Base-by-base conservation (phyloP, 2,329 filamentous ascomycete species). In the Diplodia scrobiculata region DNA sequence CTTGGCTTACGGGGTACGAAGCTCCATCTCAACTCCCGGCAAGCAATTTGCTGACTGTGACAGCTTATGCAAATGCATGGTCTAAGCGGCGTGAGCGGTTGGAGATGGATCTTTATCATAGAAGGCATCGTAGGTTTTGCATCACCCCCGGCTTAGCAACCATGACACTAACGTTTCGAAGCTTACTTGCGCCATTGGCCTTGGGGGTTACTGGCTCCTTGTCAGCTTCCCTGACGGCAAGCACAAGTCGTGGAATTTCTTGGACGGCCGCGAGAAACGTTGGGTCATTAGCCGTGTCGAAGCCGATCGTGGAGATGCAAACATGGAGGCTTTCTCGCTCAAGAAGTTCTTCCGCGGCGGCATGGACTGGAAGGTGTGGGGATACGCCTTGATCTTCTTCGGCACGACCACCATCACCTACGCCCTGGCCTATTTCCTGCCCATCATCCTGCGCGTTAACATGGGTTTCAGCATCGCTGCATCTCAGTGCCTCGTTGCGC, bases 401-500 rank as follows among this genome's bases (percentile, higher is more conserved):
- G 86, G 86, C 75, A 85, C 86, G 1, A 92, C 90, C 0, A 90
- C 89, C 11, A 84, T 91, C 60, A 84, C 84, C 1, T 95, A 95
- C 74, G 87, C 90, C 0, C 84, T 95, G 9, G 89, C 90, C 1
- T 94, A 90, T 76, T 94, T 93, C 73, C 78, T 93, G 3, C 91
- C 91, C 6, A 86, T 93, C 72, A 91, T 95, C 71, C 85, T 96
- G 5, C 73, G 73, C 9, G 69, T 78, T 27, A 83, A 83, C 19
- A 85, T 93, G 81, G 84, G 85, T 14, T 93, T 91, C 79, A 80
- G 77, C 54, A 80, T 88, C 5, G 87, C 82, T 7, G 80, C 80
- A 58, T 81, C 89, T 0, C 89, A 92, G 76, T 91, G 89, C 73
- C 85, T 93, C 4, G 83, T 88, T 3, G 89, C 91, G 0, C 76